A percentile compares a stretch with the other conserved stretches of the same genome.
These are phyloP conservation scores for Sarcodon sp. DNA, from an alignment of 768 basidiomycete genomes.

Conservation along the genomic window DNA sequence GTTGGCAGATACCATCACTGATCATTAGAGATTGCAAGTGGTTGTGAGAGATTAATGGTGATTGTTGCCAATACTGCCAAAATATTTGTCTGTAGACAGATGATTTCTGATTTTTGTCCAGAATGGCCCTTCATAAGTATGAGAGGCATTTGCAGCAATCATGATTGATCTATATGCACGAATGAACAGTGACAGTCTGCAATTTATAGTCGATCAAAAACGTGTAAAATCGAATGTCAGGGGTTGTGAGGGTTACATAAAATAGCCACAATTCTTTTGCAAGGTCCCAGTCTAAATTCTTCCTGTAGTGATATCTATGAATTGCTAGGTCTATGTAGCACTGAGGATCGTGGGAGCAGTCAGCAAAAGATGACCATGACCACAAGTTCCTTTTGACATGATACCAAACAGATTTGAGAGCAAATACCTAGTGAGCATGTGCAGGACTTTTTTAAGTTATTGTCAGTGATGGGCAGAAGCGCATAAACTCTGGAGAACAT, in stretches of 20 bases:
- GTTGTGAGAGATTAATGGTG: too few relatives aligned
- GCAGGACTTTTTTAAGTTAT: conserved; percentile 11
- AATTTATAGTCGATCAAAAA: conserved; percentile 8
- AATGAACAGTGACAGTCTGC: conserved; percentile 2
- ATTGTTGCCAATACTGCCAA: too few relatives aligned
- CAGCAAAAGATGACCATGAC: conserved; percentile 18
- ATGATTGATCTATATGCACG: neutral
- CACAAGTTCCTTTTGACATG: conserved; percentile 12
- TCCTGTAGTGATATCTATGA: conserved; percentile 10
- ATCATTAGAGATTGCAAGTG: too few relatives aligned
- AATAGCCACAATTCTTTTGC: conserved; percentile 4
- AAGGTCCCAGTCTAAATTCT: conserved; percentile 8
- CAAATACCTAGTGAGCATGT: conserved; percentile 18
- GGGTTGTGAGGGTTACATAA: conserved; percentile 9
- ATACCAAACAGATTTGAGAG: conserved; percentile 11
- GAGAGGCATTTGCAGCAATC: neutral
- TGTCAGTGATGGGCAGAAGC: conserved; percentile 12
- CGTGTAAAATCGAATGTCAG: conserved; percentile 14
- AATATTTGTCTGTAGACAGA: too few relatives aligned
- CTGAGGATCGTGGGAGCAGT: conserved; percentile 13
- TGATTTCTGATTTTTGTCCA: too few relatives aligned
- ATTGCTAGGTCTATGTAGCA: conserved; percentile 14
- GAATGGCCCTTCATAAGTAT: too few relatives aligned
- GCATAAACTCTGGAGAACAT: conserved; percentile 9
- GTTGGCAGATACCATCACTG: too few relatives aligned